Evolutionary conservation across 257 asterid species (phyloP), one percentile per base, ranked within the genome.

Genomic region (Coffea canephora): DNA sequence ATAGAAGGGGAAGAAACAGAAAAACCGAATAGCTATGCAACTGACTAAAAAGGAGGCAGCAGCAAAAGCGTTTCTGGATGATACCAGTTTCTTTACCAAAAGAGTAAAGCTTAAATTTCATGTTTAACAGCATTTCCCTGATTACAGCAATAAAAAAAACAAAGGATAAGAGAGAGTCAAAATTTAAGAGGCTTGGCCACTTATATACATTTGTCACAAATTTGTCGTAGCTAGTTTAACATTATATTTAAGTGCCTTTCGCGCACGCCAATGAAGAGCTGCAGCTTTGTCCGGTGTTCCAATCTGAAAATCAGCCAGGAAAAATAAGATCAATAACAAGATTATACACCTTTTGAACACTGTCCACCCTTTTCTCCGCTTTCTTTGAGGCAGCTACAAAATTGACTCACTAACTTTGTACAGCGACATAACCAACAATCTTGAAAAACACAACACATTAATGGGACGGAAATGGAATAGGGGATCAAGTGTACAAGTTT

Each of bases 261-360:
- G 83, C 13, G 99, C 96, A 39, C 97, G 98, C 99, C 99, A 96
- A 78, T 87, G 89, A 80, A 96, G 91, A 59, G 96, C 94, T 68
- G 97, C 97, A 19, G 97, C 97, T 75, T 94, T 89, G 86, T 92
- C 98, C 7, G 97, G 84, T 21, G 94, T 89, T 82, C 99, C 97
- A 88, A 91, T 81, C 99, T 96, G 95, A 80, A 70, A 81, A 34
- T 69, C 57, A 67, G 75, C 75, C 36, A n/a, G 74, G 76, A 46
- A n/a, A 41, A 77, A 77, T 67, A 73, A 50, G 39, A 13, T 64
- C 39, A 77, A 15, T 18, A 61, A 36, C 27, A 34, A 54, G 34
- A 54, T 48, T 8, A 34, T 54, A 27, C 77, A 73, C 19, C 49
- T 64, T 21, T 8, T 72, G 25, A 61, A 18, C 25, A 18, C 73